Percentiles rank a stretch among this genome's conserved stretches.
Conservation (phyloP, 495 filamentous ascomycete species). For the Daldinia bambusicola region DNA sequence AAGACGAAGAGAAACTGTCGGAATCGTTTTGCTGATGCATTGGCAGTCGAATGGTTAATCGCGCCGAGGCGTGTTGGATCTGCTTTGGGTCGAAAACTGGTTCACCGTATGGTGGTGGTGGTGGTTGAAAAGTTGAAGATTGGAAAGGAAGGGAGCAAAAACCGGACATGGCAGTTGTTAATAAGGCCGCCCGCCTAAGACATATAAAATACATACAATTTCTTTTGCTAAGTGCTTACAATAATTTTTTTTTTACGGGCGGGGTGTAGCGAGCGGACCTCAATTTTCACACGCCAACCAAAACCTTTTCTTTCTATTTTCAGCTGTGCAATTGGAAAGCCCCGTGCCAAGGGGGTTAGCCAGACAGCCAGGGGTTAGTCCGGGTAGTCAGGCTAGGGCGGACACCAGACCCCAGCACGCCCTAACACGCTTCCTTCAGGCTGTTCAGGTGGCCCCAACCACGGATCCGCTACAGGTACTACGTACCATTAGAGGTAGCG, state of each 20-base stretch:
- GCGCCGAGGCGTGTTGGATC: conserved; percentile 19
- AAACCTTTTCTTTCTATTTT: conserved; percentile 30
- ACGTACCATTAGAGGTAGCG: too few relatives aligned
- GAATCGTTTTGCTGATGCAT: conserved; percentile 59
- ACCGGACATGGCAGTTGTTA: conserved; percentile 5
- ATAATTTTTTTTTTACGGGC: conserved; percentile 13
- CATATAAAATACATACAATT: conserved; percentile 15
- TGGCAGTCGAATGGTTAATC: conserved; percentile 43
- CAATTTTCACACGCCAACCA: conserved; percentile 22
- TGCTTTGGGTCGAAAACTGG: conserved; percentile 18
- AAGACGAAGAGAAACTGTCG: conserved; percentile 55
- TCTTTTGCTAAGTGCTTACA: conserved; percentile 5
- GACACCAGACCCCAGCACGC: neutral
- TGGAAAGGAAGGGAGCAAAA: conserved; percentile 25
- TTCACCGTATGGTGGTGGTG: conserved; percentile 49
- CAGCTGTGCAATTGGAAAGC: conserved; percentile 22
- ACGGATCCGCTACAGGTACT: neutral
- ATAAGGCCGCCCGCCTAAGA: conserved; percentile 4
- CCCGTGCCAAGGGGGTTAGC: conserved; percentile 14
- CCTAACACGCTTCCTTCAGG: conserved; percentile 22
- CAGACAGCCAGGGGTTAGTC: neutral
- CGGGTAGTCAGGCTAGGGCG: conserved; percentile 11
- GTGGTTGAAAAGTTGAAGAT: conserved; percentile 35
- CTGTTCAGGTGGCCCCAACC: conserved; percentile 37
- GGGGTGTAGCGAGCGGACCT: conserved; percentile 33